phyloP scores from a whole-genome alignment of 75 land plant genomes.

The Pseudotsuga menziesii region DNA sequence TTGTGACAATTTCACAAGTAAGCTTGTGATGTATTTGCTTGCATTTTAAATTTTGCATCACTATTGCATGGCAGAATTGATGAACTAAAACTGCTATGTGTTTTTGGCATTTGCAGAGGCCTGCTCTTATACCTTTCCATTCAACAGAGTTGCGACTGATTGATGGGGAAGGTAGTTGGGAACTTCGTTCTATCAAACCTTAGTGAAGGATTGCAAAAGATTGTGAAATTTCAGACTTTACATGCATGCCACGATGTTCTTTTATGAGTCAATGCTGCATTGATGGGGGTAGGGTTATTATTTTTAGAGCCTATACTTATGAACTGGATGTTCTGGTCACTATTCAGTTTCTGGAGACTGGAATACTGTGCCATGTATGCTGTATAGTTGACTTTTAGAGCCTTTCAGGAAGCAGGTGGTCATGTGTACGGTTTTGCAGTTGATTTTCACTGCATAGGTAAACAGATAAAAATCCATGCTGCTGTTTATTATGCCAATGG shows the following conservation, averaged over 20 bases:
- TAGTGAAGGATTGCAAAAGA: constrained; percentile 7
- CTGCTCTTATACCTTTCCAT: constrained; percentile 94
- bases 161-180: constrained; percentile 98
- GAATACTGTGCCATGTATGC: neutral
- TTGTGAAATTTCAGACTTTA: constrained; percentile 3
- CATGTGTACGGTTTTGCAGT: neutral
- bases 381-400: neutral
- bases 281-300: neutral
- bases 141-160: constrained; percentile 75
- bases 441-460: neutral
- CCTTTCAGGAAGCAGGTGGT: neutral
- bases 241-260: neutral
- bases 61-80: neutral
- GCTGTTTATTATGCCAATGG: neutral
- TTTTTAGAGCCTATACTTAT: neutral
- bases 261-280: neutral
- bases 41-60: neutral
- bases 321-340: neutral
- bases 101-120: constrained; percentile 55
- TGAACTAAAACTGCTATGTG: neutral
- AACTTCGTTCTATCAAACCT: constrained; percentile 66
- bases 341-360: neutral
- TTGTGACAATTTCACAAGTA: constrained; percentile 93
- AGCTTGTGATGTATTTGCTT: constrained; percentile 1
- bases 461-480: neutral